Conservation (phyloP, 352 stramenopile species). For the Phytophthora tentaculata region DNA sequence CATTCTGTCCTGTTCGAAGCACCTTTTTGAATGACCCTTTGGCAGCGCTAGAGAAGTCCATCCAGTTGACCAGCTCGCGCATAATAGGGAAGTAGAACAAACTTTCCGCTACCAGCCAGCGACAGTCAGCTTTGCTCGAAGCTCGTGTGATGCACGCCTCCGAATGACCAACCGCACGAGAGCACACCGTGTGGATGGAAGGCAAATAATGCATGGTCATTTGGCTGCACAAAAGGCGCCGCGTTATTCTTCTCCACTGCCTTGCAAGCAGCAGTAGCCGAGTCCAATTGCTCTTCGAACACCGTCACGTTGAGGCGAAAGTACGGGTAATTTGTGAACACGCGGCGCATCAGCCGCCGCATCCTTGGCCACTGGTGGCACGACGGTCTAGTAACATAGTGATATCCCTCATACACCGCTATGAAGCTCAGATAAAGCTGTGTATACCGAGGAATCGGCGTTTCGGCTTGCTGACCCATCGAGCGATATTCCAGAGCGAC, state of each 20-base stretch:
- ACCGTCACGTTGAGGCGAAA: conserved; percentile 51
- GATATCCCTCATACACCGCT: conserved; percentile 51
- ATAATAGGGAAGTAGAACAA: conserved; percentile 64
- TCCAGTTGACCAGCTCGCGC: conserved; percentile 65
- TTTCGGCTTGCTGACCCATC: conserved; percentile 9
- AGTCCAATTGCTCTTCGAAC: conserved; percentile 49
- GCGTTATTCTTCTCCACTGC: conserved; percentile 25
- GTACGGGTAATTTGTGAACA: conserved; percentile 59
- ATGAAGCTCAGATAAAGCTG: conserved; percentile 40
- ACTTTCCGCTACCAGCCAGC: conserved; percentile 71
- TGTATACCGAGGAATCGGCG: conserved; percentile 4
- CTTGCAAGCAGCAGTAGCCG: conserved; percentile 49
- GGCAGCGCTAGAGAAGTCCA: conserved; percentile 51
- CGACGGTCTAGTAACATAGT: conserved; percentile 24
- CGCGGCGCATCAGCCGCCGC: conserved; percentile 42
- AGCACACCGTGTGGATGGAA: conserved; percentile 77
- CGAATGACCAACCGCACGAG: conserved; percentile 57
- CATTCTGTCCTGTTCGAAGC: conserved; percentile 54
- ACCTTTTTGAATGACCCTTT: conserved; percentile 51
- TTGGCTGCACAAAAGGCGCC: conserved; percentile 7
- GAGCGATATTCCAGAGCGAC: conserved; percentile 3
- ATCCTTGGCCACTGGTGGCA: conserved; percentile 50
- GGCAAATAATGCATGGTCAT: conserved; percentile 33
- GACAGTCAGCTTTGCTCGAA: conserved; percentile 54
- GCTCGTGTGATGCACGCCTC: conserved; percentile 52